Conservation (phyloP, 352 stramenopile species). For the Globisporangium paddicum region DNA sequence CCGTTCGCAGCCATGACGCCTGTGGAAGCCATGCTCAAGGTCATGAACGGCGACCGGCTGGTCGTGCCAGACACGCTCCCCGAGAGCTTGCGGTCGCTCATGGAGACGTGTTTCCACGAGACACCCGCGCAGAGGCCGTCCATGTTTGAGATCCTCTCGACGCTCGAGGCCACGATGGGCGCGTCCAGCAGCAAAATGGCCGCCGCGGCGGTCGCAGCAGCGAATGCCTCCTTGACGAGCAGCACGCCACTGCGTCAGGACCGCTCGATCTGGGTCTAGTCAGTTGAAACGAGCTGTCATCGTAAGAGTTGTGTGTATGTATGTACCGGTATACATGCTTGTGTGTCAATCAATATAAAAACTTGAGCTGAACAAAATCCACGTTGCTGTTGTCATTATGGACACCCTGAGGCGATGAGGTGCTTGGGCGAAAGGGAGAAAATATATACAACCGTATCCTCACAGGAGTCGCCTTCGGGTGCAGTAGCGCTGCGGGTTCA, state of each 20-base stretch:
- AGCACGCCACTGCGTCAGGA: slow-evolving; percentile 2
- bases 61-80: slow-evolving; percentile 39
- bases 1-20: slow-evolving; percentile 56
- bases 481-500: too few relatives aligned
- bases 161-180: slow-evolving; percentile 29
- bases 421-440: neutral
- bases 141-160: slow-evolving; percentile 61
- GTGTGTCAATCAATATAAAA: too few relatives aligned
- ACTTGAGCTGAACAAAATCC: too few relatives aligned
- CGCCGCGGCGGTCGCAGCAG: slow-evolving; percentile 2
- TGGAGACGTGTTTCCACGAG: slow-evolving; percentile 71
- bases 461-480: neutral
- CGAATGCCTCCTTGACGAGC: slow-evolving; percentile 11
- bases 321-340: too few relatives aligned
- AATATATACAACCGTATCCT: slow-evolving; percentile 4
- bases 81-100: slow-evolving; percentile 40
- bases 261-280: slow-evolving; percentile 22
- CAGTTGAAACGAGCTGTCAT: too few relatives aligned
- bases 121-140: slow-evolving; percentile 51
- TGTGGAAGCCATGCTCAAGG: slow-evolving; percentile 56
- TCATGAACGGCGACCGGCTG: slow-evolving; percentile 59
- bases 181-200: neutral
- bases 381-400: too few relatives aligned
- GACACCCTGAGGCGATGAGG: neutral
- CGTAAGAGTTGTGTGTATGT: neutral